phyloP scores from a whole-genome alignment of 257 asterid species.

The Salvia rosmarinus region DNA sequence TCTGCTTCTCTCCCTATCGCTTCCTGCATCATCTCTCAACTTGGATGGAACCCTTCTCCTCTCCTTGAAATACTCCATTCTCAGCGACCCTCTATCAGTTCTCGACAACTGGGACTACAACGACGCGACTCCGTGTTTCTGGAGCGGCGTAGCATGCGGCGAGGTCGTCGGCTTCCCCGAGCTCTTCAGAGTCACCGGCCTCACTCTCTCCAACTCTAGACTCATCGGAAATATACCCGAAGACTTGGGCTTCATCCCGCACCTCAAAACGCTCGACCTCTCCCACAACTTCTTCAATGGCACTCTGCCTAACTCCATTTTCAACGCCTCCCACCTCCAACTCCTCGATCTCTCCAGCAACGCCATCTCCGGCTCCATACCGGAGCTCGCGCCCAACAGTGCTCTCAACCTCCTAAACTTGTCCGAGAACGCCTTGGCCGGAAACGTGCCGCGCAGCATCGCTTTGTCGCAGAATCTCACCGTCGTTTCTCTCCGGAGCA shows the following conservation, averaged over 20 bases:
- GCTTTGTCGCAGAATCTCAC: constrained; percentile 43
- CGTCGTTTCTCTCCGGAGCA: constrained; percentile 61
- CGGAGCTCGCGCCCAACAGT: constrained; percentile 35
- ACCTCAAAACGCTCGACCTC: constrained; percentile 64
- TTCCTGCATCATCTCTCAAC: constrained; percentile 58
- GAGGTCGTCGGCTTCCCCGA: constrained; percentile 39
- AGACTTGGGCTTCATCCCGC: constrained; percentile 66
- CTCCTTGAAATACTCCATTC: constrained; percentile 78
- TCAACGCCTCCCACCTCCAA: constrained; percentile 65
- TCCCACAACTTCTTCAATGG: constrained; percentile 77
- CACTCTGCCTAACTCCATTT: constrained; percentile 60
- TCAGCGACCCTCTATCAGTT: constrained; percentile 77
- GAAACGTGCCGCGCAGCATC: constrained; percentile 55
- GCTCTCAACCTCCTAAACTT: constrained; percentile 54
- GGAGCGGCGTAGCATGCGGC: constrained; percentile 79
- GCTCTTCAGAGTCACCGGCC: constrained; percentile 46
- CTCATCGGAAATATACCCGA: constrained; percentile 65
- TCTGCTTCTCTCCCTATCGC: constrained; percentile 43
- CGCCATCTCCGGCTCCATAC: constrained; percentile 54
- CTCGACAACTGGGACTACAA: constrained; percentile 82
- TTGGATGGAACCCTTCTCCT: constrained; percentile 80
- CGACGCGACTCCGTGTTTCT: constrained; percentile 71
- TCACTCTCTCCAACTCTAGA: constrained; percentile 60
- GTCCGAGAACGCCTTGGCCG: constrained; percentile 61
- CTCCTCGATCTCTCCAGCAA: constrained; percentile 57